Base-by-base conservation (phyloP, 164 flowering plant genomes). In the Cinnamomum chago region DNA sequence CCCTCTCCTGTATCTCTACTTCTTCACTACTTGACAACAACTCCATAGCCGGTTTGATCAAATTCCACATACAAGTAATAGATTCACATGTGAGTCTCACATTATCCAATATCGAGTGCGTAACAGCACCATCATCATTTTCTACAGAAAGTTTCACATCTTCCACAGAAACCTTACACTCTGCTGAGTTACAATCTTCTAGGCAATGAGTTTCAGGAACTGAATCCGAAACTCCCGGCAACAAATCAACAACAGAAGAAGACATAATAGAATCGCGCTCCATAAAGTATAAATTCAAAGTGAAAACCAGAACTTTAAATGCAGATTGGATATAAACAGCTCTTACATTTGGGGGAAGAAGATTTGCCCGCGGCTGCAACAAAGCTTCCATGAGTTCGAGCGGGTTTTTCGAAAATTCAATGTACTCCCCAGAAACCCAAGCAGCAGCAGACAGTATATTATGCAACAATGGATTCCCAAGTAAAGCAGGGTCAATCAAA, bases 401-500 rank as follows among this genome's bases (percentile, higher is more conserved):
- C 28, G 94, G 95, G 75, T 90, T 87, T 73, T 76, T 86, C 0
- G 92, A 87, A 72, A 90, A 88, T 81, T 91, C 89, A 73, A 93
- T 85, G 81, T 90, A 91, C 82, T 93, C 97, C 68, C 98, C 99
- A 2, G 89, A 87, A 20, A 91, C 83, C 98, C 98, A 95, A 78
- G 98, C 97, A 77, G 94, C 94, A 30, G 98, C 98, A 66, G 89
- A 87, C 79, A 95, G 76, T 73, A 90, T 85, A 71, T 84, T 79
- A 69, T 93, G 87, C 75, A 93, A 74, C 76, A 81, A 87, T 25
- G 88, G 86, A 76, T 92, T 91, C 50, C 98, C 92, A 73, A 95
- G 96, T 68, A 95, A 85, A 62, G 99, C 97, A 72, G 99, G 99
- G 81, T 95, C 98, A 70, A 91, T 95, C 71, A 95, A 80, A 72